A percentile compares a stretch with the other conserved stretches of the same genome.
Evolutionary conservation across 768 basidiomycete species (phyloP).

Genomic region (Podaxis sp.): DNA sequence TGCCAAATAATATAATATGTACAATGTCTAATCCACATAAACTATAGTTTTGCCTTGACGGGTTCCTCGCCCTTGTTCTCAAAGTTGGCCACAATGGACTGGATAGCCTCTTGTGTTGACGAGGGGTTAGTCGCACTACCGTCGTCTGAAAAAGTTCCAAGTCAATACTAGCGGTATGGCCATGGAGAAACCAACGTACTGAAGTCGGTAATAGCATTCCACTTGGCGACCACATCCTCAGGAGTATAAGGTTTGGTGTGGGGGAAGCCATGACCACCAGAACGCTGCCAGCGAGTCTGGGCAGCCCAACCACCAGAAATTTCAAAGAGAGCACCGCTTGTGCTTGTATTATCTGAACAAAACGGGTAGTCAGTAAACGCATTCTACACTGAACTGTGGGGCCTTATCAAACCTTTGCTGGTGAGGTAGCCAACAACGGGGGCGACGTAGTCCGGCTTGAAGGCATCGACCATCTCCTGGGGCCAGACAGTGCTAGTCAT

Average conservation of each 20-base stretch:
- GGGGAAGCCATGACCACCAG: conserved; percentile 87
- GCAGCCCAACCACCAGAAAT: conserved; percentile 90
- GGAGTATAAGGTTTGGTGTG: conserved; percentile 71
- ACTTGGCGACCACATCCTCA: conserved; percentile 78
- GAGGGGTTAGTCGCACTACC: conserved; percentile 81
- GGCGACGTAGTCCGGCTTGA: conserved; percentile 94
- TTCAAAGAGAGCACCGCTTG: conserved; percentile 80
- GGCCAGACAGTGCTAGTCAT: conserved; percentile 90
- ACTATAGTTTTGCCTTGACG: conserved; percentile 55
- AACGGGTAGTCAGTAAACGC: neutral
- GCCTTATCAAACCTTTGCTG: conserved; percentile 52
- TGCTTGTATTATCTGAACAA: conserved; percentile 63
- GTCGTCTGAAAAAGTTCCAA: conserved; percentile 49
- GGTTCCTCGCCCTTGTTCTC: conserved; percentile 40
- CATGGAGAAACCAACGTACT: conserved; percentile 42
- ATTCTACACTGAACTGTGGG: neutral
- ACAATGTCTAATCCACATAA: neutral
- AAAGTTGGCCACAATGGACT: conserved; percentile 60
- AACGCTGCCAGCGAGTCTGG: conserved; percentile 89
- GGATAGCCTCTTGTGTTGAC: conserved; percentile 71
- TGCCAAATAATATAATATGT: neutral
- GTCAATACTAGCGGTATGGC: neutral
- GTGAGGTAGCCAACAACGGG: conserved; percentile 91
- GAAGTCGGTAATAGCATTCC: conserved; percentile 84
- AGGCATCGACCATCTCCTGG: conserved; percentile 83